Conservation (phyloP, 208 protist species). For the Wallacemonas sp. region DNA sequence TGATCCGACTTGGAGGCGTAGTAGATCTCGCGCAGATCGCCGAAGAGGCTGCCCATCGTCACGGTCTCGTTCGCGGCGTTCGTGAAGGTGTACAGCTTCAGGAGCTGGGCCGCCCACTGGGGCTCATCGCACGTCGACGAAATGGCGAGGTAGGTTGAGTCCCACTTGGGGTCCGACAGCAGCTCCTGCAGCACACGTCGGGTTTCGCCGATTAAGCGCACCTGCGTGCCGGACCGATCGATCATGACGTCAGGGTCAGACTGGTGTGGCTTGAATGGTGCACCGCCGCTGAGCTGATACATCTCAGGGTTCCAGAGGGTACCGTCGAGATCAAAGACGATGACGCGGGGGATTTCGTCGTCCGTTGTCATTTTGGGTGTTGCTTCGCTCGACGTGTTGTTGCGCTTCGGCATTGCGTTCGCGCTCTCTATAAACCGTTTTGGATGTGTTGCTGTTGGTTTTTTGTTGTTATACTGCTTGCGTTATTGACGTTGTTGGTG, state of each 20-base stretch:
- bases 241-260: slow-evolving; percentile 50
- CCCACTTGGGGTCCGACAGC: slow-evolving; percentile 44
- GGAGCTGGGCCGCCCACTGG: slow-evolving; percentile 75
- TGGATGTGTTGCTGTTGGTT: neutral
- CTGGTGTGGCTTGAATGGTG: slow-evolving; percentile 62
- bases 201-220: slow-evolving; percentile 80
- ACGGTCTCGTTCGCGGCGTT: slow-evolving; percentile 30
- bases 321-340: slow-evolving; percentile 92
- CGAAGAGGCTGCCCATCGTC: slow-evolving; percentile 69
- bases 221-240: slow-evolving; percentile 52
- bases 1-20: slow-evolving; percentile 70
- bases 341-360: slow-evolving; percentile 58
- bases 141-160: slow-evolving; percentile 64
- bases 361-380: slow-evolving; percentile 2
- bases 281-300: slow-evolving; percentile 84
- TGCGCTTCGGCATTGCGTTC: slow-evolving; percentile 7
- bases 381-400: neutral
- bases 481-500: neutral
- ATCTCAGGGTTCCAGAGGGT: slow-evolving; percentile 91
- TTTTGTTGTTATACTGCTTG: neutral
- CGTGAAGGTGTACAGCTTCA: slow-evolving; percentile 64
- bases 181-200: slow-evolving; percentile 68
- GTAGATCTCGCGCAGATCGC: slow-evolving; percentile 78
- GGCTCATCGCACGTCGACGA: slow-evolving; percentile 90
- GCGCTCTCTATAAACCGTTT: no score